A percentile compares a stretch with the other conserved stretches of the same genome.
Evolutionary conservation across 2,329 filamentous ascomycete species (phyloP).

Genomic region (Neophaeococcomyces mojaviensis): DNA sequence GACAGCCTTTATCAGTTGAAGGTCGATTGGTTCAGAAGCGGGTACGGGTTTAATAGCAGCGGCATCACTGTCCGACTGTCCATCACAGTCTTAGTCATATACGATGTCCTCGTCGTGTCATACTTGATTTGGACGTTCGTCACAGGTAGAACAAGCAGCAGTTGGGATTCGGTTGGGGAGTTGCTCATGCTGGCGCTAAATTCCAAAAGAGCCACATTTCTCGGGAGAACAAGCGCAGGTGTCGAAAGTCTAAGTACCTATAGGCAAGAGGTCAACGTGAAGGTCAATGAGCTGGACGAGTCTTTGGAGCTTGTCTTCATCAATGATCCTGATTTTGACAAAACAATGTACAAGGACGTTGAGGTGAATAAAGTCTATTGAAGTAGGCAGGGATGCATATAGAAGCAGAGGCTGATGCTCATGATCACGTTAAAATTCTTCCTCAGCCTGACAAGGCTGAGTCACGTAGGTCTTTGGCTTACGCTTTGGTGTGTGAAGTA

Average conservation of each 20-base stretch:
- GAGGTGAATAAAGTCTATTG: conserved; percentile 20
- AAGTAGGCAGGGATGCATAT: too few species aligned
- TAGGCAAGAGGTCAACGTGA: conserved; percentile 8
- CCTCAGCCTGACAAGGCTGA: too few species aligned
- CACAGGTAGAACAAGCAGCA: conserved; percentile 1
- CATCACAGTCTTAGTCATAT: background rate
- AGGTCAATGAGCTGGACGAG: conserved; percentile 6
- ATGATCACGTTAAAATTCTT: too few species aligned
- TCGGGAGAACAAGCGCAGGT: conserved; percentile 8
- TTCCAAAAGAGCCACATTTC: background rate
- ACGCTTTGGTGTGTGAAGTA: conserved; percentile 35
- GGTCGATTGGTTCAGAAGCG: background rate
- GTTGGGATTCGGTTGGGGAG: conserved; percentile 12
- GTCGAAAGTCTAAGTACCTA: conserved; percentile 10
- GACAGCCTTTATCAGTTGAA: background rate
- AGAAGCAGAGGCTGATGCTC: too few species aligned
- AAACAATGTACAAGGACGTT: conserved; percentile 1
- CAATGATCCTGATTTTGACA: background rate
- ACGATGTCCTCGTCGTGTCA: background rate
- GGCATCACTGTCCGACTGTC: background rate
- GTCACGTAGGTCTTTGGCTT: conserved; percentile 34
- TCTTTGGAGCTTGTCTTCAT: conserved; percentile 11
- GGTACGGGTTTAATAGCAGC: conserved; percentile 8
- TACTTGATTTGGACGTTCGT: conserved; percentile 7
- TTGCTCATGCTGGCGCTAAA: conserved; percentile 11